A percentile compares a stretch with the other conserved stretches of the same genome.
These are phyloP conservation scores for Sclerotinia trifoliorum DNA, from an alignment of 2,329 filamentous ascomycete genomes.

Conservation along the genomic window DNA sequence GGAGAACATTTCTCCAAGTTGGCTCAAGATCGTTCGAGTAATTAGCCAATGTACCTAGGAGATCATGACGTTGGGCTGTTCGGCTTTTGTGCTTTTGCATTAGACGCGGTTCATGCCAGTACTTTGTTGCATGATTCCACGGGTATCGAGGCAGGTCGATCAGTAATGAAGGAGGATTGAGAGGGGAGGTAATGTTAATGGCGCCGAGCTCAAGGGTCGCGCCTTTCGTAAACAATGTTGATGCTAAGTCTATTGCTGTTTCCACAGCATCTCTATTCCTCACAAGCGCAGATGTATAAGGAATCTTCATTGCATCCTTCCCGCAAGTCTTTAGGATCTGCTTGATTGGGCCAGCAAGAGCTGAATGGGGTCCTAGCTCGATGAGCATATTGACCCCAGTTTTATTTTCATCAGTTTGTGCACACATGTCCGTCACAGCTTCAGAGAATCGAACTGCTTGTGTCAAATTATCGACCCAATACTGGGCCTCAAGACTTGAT, in stretches of 20 bases:
- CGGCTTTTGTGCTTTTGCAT: slow-evolving; percentile 41
- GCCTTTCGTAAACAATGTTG: slow-evolving; percentile 25
- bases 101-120: slow-evolving; percentile 54
- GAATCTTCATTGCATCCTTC: slow-evolving; percentile 44
- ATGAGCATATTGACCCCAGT: slow-evolving; percentile 30
- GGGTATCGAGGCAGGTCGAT: slow-evolving; percentile 50
- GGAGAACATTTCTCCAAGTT: slow-evolving; percentile 20
- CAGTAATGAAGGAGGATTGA: slow-evolving; percentile 21
- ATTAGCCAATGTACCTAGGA: slow-evolving; percentile 14
- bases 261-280: slow-evolving; percentile 27
- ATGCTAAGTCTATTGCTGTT: slow-evolving; percentile 27
- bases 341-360: slow-evolving; percentile 31
- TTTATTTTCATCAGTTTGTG: slow-evolving; percentile 26
- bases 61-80: slow-evolving; percentile 11
- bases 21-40: slow-evolving; percentile 21
- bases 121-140: slow-evolving; percentile 52
- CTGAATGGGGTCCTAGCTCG: slow-evolving; percentile 31
- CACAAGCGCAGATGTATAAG: slow-evolving; percentile 24
- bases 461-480: slow-evolving; percentile 49
- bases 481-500: slow-evolving; percentile 39
- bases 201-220: slow-evolving; percentile 46
- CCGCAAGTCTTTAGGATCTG: slow-evolving; percentile 42
- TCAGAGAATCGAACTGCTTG: slow-evolving; percentile 46
- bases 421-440: slow-evolving; percentile 40
- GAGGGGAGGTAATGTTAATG: slow-evolving; percentile 47